Base-by-base conservation (phyloP, 495 filamentous ascomycete species). In the Trypethelium eluteriae region DNA sequence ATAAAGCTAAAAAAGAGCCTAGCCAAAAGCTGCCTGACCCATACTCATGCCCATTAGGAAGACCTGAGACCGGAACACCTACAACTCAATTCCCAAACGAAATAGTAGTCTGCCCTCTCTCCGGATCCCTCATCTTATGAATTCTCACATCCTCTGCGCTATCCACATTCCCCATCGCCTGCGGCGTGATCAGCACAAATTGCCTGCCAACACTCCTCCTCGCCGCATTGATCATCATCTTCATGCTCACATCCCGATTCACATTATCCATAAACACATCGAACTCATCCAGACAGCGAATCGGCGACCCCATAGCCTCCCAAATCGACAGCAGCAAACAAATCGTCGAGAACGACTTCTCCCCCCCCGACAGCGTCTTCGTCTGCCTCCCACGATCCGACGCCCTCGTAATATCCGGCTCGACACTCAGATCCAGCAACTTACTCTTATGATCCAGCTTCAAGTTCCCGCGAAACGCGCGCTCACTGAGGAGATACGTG, bases 191-290 rank as follows among this genome's bases (percentile, higher is more conserved):
- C 7, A 99, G 82, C 68, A 99, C 92, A 72, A 94, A 99, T 74
- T 99, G 94, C 65, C 92, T 86, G 11, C 93, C 90, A 50, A 93
- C 87, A 2, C 91, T 89, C 62, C 88, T 82, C 70, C 94, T 83
- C 46, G 94, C 95, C 14, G 92, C 90, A 65, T 82, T 80, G 71
- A 95, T 90, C 90, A 99, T 93, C 91, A 98, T 93, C 68, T 89
- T 89, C 69, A 96, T 95, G 71, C 90, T 93, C 71, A 95, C 89
- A 64, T 90, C 92, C 56, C 94, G 85, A 75, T 99, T 99, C 65
- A 97, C 91, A 69, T 86, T 89, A 72, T 99, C 94, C 94, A 99
- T 99, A 79, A 96, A 99, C 49, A 99, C 94, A 78, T 99, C 94
- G 73, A 97, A 99, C 78, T 99, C 94, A 77, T 99, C 94, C 62